A percentile compares a stretch with the other conserved stretches of the same genome.
These are phyloP conservation scores for Coniochaeta ligniaria DNA, from an alignment of 2,329 filamentous ascomycete genomes.

Conservation along the genomic window DNA sequence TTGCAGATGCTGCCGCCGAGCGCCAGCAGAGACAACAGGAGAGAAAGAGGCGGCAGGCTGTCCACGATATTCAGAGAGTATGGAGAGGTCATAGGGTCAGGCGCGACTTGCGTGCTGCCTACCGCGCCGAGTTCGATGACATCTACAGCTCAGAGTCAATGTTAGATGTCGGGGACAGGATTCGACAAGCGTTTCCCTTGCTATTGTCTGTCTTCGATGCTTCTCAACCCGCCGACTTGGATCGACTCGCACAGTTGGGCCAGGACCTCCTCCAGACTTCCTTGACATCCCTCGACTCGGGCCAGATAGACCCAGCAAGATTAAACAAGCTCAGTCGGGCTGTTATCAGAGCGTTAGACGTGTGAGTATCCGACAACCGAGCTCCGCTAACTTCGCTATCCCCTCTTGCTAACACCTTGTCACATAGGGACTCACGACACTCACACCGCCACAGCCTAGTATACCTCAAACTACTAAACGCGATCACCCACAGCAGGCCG, in stretches of 20 bases:
- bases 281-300: constrained; percentile 26
- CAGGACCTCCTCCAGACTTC: constrained; percentile 31
- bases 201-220: constrained; percentile 43
- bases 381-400: neutral
- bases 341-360: constrained; percentile 26
- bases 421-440: neutral
- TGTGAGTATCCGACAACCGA: constrained; percentile 8
- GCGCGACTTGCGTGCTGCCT: constrained; percentile 45
- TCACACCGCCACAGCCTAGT: neutral
- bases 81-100: constrained; percentile 75
- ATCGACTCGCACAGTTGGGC: constrained; percentile 37
- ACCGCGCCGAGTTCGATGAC: constrained; percentile 57
- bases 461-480: neutral
- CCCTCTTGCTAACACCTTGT: neutral
- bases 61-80: constrained; percentile 64
- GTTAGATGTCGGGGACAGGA: constrained; percentile 25
- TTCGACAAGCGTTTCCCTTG: constrained; percentile 35
- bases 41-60: constrained; percentile 67
- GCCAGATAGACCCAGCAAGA: constrained; percentile 19
- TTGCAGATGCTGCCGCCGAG: constrained; percentile 83
- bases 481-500: neutral
- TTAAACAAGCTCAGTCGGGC: constrained; percentile 27
- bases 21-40: constrained; percentile 74
- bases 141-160: constrained; percentile 35
- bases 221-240: constrained; percentile 35